phyloP scores from a whole-genome alignment of 2,329 filamentous ascomycete species.

The Zymoseptoria pseudotritici region DNA sequence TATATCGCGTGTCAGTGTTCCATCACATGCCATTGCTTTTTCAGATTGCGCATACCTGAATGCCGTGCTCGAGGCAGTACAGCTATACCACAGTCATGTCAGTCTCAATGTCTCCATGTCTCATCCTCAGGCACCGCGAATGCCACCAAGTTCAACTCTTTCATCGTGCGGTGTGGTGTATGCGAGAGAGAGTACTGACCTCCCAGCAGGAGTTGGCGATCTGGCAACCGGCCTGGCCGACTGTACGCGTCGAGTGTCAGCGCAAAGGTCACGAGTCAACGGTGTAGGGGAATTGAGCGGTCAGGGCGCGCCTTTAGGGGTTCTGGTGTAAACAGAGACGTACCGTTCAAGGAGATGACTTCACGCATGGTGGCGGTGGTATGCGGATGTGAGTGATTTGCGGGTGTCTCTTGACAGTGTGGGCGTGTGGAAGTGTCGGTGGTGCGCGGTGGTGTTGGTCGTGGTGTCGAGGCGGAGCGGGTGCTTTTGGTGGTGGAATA shows the following conservation, averaged over 20 bases:
- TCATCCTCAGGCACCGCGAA: slow-evolving; percentile 25
- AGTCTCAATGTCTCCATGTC: slow-evolving; percentile 15
- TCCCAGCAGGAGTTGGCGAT: slow-evolving; percentile 99
- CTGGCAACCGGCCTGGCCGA: slow-evolving; percentile 99
- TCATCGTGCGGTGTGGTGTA: slow-evolving; percentile 8
- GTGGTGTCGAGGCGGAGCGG: too few relatives aligned
- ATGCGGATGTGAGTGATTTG: slow-evolving; percentile 5
- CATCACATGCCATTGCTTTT: not conserved
- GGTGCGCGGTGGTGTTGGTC: slow-evolving; percentile 2
- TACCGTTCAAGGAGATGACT: slow-evolving; percentile 99
- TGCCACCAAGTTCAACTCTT: slow-evolving; percentile 11
- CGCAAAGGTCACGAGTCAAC: slow-evolving; percentile 5
- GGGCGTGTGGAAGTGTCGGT: slow-evolving; percentile 6
- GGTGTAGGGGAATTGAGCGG: slow-evolving; percentile 26
- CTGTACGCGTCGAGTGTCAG: slow-evolving; percentile 58
- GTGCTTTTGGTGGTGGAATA: too few relatives aligned
- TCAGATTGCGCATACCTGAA: slow-evolving; percentile 65
- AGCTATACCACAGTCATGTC: slow-evolving; percentile 54
- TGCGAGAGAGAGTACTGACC: slow-evolving; percentile 55
- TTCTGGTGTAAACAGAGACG: slow-evolving; percentile 32
- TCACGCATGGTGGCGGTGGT: slow-evolving; percentile 74
- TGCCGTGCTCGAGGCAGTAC: slow-evolving; percentile 99
- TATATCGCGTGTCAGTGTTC: slow-evolving; percentile 37
- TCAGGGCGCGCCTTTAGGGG: slow-evolving; percentile 31
- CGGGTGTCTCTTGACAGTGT: slow-evolving; percentile 16